Percentiles rank a stretch among this genome's conserved stretches.
Evolutionary conservation across 805 yeast species (phyloP).

Genomic region (Teunomyces funiuensis): DNA sequence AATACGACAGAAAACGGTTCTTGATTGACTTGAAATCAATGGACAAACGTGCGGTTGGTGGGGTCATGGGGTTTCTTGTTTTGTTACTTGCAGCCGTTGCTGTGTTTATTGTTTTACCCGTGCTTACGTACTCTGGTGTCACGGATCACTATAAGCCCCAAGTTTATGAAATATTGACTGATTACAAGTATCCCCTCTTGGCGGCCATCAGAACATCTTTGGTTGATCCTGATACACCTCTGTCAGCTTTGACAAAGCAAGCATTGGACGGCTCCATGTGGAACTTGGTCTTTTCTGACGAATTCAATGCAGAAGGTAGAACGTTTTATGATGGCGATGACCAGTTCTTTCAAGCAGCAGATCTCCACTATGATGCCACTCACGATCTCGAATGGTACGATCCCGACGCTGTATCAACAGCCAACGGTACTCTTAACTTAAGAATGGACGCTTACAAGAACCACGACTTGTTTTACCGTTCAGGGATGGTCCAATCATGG

Average conservation of each 20-base stretch:
- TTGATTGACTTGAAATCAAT: conserved; percentile 22
- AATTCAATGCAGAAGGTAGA: conserved; percentile 86
- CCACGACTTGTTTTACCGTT: conserved; percentile 78
- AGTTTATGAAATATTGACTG: conserved; percentile 48
- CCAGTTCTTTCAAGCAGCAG: conserved; percentile 86
- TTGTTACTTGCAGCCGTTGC: conserved; percentile 16
- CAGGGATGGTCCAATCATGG: conserved; percentile 94
- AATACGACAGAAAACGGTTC: conserved; percentile 29
- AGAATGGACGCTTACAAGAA: conserved; percentile 80
- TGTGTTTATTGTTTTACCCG: conserved; percentile 24
- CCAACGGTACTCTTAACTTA: conserved; percentile 65
- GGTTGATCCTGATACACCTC: conserved; percentile 74
- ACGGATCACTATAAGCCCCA: conserved; percentile 21
- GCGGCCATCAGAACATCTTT: conserved; percentile 60
- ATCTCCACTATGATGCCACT: conserved; percentile 83
- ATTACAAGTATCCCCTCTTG: conserved; percentile 57
- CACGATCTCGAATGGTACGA: conserved; percentile 91
- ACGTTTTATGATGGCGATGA: conserved; percentile 90
- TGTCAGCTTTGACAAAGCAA: conserved; percentile 45
- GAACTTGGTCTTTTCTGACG: conserved; percentile 85
- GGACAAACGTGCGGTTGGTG: conserved; percentile 24
- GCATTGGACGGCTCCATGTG: conserved; percentile 65
- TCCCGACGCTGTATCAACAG: conserved; percentile 84
- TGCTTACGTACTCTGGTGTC: conserved; percentile 26
- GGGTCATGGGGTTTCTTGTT: conserved; percentile 20